Conservation (phyloP, 2,329 filamentous ascomycete species). For the Didymella arachidicola region DNA sequence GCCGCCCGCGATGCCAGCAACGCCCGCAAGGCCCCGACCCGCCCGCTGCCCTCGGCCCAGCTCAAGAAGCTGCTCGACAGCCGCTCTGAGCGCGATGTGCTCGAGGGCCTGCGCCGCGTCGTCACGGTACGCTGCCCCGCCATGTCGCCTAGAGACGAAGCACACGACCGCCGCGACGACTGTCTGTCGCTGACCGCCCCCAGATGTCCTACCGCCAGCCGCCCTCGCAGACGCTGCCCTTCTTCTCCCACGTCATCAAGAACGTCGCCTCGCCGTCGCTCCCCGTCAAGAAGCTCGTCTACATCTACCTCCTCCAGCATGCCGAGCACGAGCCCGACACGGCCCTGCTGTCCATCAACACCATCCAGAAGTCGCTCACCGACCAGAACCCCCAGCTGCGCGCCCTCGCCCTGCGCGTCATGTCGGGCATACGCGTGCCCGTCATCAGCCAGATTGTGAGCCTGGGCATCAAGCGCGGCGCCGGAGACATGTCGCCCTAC, state of each 20-base stretch:
- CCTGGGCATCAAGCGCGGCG: conserved; percentile 91
- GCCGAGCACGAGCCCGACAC: conserved; percentile 96
- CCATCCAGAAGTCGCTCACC: conserved; percentile 96
- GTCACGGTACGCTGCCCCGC: conserved; percentile 71
- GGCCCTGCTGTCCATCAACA: conserved; percentile 95
- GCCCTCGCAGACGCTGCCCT: conserved; percentile 71
- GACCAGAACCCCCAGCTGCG: conserved; percentile 90
- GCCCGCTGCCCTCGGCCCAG: conserved; percentile 77
- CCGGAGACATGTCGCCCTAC: conserved; percentile 91
- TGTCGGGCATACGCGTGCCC: conserved; percentile 96
- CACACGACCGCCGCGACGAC: background rate
- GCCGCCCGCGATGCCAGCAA: conserved; percentile 85
- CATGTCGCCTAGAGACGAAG: background rate
- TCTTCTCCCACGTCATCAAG: conserved; percentile 98
- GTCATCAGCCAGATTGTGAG: conserved; percentile 98
- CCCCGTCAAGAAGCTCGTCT: conserved; percentile 97
- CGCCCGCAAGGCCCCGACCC: conserved; percentile 62
- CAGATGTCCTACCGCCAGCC: conserved; percentile 97
- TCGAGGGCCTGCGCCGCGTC: conserved; percentile 89
- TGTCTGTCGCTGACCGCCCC: conserved; percentile 27
- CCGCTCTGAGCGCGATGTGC: conserved; percentile 87
- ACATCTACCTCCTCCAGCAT: conserved; percentile 97
- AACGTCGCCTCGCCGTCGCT: conserved; percentile 94
- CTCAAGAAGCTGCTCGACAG: conserved; percentile 96
- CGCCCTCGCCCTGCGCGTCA: conserved; percentile 90